These are phyloP conservation scores for Trametes meyenii DNA, from an alignment of 768 basidiomycete genomes.

Conservation along the genomic window DNA sequence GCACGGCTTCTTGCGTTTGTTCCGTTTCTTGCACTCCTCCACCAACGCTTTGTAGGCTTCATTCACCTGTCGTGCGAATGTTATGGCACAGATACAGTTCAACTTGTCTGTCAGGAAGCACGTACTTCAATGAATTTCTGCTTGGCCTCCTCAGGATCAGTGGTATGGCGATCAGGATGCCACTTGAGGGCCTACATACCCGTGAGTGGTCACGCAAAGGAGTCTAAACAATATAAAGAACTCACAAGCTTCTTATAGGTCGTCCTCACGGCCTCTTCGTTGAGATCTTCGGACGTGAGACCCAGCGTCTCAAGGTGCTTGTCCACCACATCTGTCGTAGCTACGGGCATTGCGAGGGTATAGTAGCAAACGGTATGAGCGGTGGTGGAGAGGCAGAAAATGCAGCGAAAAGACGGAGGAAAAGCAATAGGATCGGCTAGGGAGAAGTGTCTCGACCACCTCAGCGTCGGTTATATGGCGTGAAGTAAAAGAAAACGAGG, in stretches of 20 bases:
- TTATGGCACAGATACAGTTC: not conserved
- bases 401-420: slow-evolving; percentile 7
- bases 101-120: not conserved
- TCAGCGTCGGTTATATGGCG: slow-evolving; percentile 24
- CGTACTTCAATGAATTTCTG: slow-evolving; percentile 62
- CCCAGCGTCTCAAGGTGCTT: slow-evolving; percentile 48
- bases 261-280: slow-evolving; percentile 53
- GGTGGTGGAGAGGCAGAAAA: slow-evolving; percentile 7
- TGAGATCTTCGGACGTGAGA: slow-evolving; percentile 46
- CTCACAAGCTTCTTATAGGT: slow-evolving; percentile 67
- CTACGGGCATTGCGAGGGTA: slow-evolving; percentile 27
- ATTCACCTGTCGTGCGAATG: slow-evolving; percentile 44
- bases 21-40: slow-evolving; percentile 36
- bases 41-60: slow-evolving; percentile 58
- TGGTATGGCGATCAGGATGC: slow-evolving; percentile 66
- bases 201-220: slow-evolving; percentile 25
- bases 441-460: slow-evolving; percentile 14
- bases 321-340: slow-evolving; percentile 25
- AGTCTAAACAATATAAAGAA: slow-evolving; percentile 25
- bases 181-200: slow-evolving; percentile 56
- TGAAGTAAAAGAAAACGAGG: slow-evolving; percentile 26
- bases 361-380: slow-evolving; percentile 7
- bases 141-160: slow-evolving; percentile 54
- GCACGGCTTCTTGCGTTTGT: slow-evolving; percentile 13
- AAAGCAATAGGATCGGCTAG: slow-evolving; percentile 1